Conservation (phyloP, 768 basidiomycete genomes). For the Suillus hirtellus region DNA sequence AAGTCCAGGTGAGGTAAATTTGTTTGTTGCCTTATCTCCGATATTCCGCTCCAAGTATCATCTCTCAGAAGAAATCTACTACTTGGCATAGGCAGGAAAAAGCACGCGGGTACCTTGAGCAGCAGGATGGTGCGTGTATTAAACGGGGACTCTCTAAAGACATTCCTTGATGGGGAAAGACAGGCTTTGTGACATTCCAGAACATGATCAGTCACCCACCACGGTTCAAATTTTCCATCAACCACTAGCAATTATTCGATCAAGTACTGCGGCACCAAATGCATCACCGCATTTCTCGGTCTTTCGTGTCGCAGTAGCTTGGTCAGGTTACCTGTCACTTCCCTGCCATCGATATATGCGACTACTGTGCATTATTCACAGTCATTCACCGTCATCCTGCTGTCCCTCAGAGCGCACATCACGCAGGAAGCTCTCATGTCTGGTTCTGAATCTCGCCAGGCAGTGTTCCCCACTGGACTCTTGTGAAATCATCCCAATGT, state of each 20-base stretch:
- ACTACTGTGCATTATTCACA: background rate
- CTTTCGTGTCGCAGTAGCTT: background rate
- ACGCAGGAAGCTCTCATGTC: background rate
- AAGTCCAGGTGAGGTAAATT: background rate
- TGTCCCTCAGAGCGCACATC: background rate
- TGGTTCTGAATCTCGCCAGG: background rate
- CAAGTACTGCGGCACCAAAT: background rate
- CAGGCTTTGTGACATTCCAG: background rate
- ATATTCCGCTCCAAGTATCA: background rate
- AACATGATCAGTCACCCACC: background rate
- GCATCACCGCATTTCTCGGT: background rate
- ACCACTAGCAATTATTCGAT: background rate
- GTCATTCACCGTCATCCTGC: background rate
- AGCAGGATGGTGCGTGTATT: conserved; percentile 5
- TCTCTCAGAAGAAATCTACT: background rate
- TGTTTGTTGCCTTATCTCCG: background rate
- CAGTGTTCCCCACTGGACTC: background rate
- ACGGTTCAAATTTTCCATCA: background rate
- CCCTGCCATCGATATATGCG: background rate
- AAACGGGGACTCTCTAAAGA: background rate
- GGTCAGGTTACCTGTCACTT: too few species aligned
- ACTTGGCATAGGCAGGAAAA: too few species aligned
- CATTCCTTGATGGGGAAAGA: conserved; percentile 2
- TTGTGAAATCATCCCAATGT: background rate
- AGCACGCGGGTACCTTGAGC: background rate